Evolutionary conservation across 2,329 filamentous ascomycete genomes (phyloP), one percentile per base, ranked within the genome.

Genomic region (Domatiomyces globalis): DNA sequence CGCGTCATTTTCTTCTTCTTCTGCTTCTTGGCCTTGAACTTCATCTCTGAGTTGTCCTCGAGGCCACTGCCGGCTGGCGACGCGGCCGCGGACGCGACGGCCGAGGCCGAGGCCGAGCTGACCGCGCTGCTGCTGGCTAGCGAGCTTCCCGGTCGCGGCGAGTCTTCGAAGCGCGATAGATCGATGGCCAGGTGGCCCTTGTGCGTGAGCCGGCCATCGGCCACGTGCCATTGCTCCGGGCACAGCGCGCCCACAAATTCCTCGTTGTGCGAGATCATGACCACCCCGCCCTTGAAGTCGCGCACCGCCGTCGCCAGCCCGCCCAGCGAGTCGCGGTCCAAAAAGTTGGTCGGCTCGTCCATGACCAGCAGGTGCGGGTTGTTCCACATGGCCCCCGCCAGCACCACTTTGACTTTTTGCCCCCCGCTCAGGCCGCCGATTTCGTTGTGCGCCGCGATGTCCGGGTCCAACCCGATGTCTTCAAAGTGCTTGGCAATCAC

Each of bases 201-300:
- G 70, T 89, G 83, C 2, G 87, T 85, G 55, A 98, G 83, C 48
- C 84, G 83, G 1, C 92, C 92, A 62, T 90, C 87, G 51, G 80
- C 83, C 58, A 98, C 87, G 69, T 94, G 85, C 86, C 92, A 94
- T 71, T 96, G 89, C 73, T 98, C 94, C 3, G 85, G 86, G 71
- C 92, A 92, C 9, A 98, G 81, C 2, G 90, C 90, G 54, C 90
- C 89, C 49, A 98, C 89, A 63, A 98, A 98, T 69, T 98, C 92
- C 66, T 96, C 89, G 78, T 98, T 96, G 73, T 98, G 92, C 56
- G 89, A 95, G 70, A 98, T 98, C 83, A 98, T 94, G 58, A 98
- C 89, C 1, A 98, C 92, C 69, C 92, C 92, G 60, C 92, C 92
- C 74, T 88, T 94, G 80, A 94, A 98, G 66, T 96, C 92, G 61